Base-by-base conservation (phyloP, 331 rosid species). In the Arachis monticola region DNA sequence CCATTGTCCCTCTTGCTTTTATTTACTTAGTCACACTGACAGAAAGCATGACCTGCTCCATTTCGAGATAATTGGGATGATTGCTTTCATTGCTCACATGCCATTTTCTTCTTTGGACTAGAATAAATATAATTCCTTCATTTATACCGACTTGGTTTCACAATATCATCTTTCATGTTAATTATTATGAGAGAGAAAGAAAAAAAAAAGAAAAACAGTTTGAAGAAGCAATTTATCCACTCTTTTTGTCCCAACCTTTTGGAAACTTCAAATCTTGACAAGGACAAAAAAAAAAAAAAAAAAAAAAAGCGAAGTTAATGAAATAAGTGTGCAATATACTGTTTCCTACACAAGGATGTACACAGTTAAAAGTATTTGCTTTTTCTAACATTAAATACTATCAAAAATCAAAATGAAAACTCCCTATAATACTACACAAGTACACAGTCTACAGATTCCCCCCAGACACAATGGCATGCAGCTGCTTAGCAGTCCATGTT, bases 401-500 rank as follows among this genome's bases (percentile, higher is more conserved):
- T 67, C 78, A 70, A 59, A 64, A 64, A 51, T 69, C 30, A 13
- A 64, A 64, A 51, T 69, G 31, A 13, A 35, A 79, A n/a, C 27
- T 67, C 10, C 14, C 10, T 32, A 64, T 35, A 47, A 69, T 50
- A 38, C 82, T 89, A 82, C 66, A 35, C 48, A 44, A 38, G 77
- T 89, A 82, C 66, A 35, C 48, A 44, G 8, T 44, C 48, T 44
- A 44, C 48, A 75, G 60, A 70, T 64, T 86, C 59, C 75, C 67
- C 64, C 71, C 84, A 14, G 79, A 80, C 40, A 88, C 50, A 57
- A 82, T 83, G 65, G 73, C 81, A 64, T 72, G 84, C 31, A 90
- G 86, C 72, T 87, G 79, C 79, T 87, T 80, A 35, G 89, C 92
- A 67, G 95, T 70, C 93, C 92, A 82, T 71, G 92, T 80, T 68